phyloP scores from a whole-genome alignment of 164 flowering plant species.

The Vitis cinerea region DNA sequence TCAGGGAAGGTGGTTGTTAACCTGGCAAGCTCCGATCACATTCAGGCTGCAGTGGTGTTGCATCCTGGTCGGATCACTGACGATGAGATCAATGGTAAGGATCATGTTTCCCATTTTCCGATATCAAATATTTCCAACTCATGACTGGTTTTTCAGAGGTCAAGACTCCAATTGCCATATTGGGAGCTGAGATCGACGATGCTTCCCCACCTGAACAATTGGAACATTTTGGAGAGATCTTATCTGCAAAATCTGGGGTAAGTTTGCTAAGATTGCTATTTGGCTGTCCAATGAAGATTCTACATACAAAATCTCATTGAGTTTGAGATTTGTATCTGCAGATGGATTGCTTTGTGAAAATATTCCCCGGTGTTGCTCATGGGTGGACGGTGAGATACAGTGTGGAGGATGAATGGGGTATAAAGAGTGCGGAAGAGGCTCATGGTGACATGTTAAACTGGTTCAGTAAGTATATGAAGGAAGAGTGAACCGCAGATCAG shows the following conservation, averaged over 20 bases:
- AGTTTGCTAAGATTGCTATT: background rate
- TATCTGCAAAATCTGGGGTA: conserved; percentile 27
- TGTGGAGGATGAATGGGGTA: conserved; percentile 10
- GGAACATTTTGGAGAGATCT: conserved; percentile 24
- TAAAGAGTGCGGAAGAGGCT: conserved; percentile 27
- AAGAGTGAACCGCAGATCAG: background rate
- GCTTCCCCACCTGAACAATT: conserved; percentile 23
- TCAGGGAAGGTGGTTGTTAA: conserved; percentile 39
- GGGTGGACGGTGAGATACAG: conserved; percentile 18
- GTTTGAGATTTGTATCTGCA: background rate
- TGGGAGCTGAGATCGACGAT: conserved; percentile 35
- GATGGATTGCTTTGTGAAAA: conserved; percentile 19
- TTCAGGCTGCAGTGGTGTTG: conserved; percentile 45
- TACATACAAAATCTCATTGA: too few species aligned
- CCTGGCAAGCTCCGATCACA: conserved; percentile 20
- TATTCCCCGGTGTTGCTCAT: conserved; percentile 22
- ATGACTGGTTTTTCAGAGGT: conserved; percentile 10
- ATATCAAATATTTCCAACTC: background rate
- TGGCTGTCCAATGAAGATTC: background rate
- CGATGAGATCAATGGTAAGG: conserved; percentile 41
- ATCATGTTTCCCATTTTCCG: background rate
- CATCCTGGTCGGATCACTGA: conserved; percentile 34
- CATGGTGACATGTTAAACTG: conserved; percentile 31
- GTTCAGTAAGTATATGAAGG: conserved; percentile 25
- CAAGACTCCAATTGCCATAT: conserved; percentile 22